Evolutionary conservation across 768 basidiomycete species (phyloP).

Genomic region (Lactarius evosmus): DNA sequence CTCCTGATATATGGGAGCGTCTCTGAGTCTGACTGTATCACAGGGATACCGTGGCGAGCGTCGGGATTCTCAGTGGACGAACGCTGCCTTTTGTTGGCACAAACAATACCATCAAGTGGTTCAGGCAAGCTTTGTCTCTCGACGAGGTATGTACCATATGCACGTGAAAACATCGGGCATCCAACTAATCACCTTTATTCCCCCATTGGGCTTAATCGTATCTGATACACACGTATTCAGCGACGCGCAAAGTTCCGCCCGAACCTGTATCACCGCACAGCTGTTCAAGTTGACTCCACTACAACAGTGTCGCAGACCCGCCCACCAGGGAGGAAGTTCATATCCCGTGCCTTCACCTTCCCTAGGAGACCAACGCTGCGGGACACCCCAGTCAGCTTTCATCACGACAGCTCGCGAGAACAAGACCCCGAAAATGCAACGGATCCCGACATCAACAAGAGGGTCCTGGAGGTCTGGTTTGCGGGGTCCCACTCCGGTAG

Average conservation of each 20-base stretch:
- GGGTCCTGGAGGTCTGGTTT: slow-evolving; percentile 27
- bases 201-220: neutral
- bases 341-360: neutral
- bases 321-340: slow-evolving; percentile 5
- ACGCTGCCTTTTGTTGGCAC: slow-evolving; percentile 65
- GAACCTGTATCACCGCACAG: slow-evolving; percentile 57
- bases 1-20: neutral
- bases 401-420: neutral
- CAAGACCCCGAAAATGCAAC: neutral
- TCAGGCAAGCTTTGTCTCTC: slow-evolving; percentile 74
- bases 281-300: no score
- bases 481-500: slow-evolving; percentile 23
- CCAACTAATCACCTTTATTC: neutral
- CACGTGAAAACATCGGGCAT: neutral
- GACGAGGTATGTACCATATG: slow-evolving; percentile 54
- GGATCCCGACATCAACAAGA: neutral
- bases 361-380: neutral
- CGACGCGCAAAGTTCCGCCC: slow-evolving; percentile 63
- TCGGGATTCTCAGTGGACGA: slow-evolving; percentile 56
- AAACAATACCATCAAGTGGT: slow-evolving; percentile 61
- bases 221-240: slow-evolving; percentile 34
- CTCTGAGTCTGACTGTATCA: neutral
- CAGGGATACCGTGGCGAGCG: slow-evolving; percentile 79
- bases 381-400: slow-evolving; percentile 4
- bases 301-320: slow-evolving; percentile 29